Conservation (phyloP, 345 rosid species). For the Dipteronia sinensis region DNA sequence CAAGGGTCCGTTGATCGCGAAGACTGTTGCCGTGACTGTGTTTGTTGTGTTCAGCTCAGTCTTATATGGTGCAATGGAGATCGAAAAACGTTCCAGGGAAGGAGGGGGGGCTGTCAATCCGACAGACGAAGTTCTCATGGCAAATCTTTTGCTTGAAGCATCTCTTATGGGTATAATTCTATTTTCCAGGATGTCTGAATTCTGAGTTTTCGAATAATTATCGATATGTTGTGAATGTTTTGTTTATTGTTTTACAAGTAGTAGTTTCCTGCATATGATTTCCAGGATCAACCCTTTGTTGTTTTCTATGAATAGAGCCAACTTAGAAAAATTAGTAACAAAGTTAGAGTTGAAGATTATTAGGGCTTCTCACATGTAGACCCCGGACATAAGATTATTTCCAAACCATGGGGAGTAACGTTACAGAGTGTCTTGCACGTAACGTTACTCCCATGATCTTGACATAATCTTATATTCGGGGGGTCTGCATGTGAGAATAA, state of each 20-base stretch:
- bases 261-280: neutral
- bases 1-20: constrained; percentile 42
- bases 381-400: too few relatives aligned
- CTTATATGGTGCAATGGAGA: constrained; percentile 19
- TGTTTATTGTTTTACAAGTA: neutral
- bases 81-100: constrained; percentile 33
- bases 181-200: neutral
- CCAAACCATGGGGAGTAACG: too few relatives aligned
- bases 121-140: constrained; percentile 49
- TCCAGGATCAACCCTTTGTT: neutral
- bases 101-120: constrained; percentile 42
- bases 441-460: too few relatives aligned
- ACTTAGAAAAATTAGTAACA: neutral
- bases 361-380: too few relatives aligned
- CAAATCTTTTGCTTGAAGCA: constrained; percentile 41
- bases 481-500: too few relatives aligned
- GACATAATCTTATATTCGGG: too few relatives aligned
- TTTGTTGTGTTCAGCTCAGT: constrained; percentile 41
- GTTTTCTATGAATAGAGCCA: neutral
- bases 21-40: constrained; percentile 42
- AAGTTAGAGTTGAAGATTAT: too few relatives aligned
- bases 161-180: constrained; percentile 48
- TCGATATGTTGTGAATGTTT: neutral
- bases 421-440: too few relatives aligned
- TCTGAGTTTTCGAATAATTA: neutral